phyloP scores from a whole-genome alignment of 2,329 filamentous ascomycete genomes.

The Canariomyces notabilis region DNA sequence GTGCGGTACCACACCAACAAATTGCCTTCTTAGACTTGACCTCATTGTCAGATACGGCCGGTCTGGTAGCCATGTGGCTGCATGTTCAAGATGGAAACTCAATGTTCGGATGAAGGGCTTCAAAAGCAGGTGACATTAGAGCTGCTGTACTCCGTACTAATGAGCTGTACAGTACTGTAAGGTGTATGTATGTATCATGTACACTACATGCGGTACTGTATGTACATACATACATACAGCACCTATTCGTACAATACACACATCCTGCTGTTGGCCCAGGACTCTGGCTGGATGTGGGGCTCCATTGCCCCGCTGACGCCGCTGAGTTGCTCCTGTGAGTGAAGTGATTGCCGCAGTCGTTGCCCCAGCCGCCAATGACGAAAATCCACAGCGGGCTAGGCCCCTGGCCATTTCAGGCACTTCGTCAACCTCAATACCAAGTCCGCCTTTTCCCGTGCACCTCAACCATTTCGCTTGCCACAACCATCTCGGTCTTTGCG shows the following conservation, averaged over 20 bases:
- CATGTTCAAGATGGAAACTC: background rate
- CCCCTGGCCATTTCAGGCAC: conserved; percentile 17
- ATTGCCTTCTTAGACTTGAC: too few relatives aligned
- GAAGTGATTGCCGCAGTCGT: conserved; percentile 7
- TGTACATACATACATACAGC: too few relatives aligned
- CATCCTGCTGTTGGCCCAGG: too few relatives aligned
- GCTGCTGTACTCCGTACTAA: too few relatives aligned
- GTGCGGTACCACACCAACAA: background rate
- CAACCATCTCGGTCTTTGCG: conserved; percentile 1
- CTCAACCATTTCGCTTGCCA: conserved; percentile 6
- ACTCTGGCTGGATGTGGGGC: conserved; percentile 7
- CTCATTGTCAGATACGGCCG: background rate
- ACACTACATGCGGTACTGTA: too few relatives aligned
- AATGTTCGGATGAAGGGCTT: too few relatives aligned
- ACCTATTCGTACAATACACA: too few relatives aligned
- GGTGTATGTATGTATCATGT: too few relatives aligned
- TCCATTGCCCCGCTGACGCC: background rate
- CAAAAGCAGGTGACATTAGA: too few relatives aligned
- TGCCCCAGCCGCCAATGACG: conserved; percentile 14
- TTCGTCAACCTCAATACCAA: conserved; percentile 4
- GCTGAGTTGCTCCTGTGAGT: too few relatives aligned
- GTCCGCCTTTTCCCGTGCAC: background rate
- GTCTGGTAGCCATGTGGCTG: background rate
- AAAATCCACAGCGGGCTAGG: conserved; percentile 16
- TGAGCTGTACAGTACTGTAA: too few relatives aligned